Evolutionary conservation across 768 basidiomycete species (phyloP), one percentile per base, ranked within the genome.

Genomic region (Gloeopeniophorella convolvens): DNA sequence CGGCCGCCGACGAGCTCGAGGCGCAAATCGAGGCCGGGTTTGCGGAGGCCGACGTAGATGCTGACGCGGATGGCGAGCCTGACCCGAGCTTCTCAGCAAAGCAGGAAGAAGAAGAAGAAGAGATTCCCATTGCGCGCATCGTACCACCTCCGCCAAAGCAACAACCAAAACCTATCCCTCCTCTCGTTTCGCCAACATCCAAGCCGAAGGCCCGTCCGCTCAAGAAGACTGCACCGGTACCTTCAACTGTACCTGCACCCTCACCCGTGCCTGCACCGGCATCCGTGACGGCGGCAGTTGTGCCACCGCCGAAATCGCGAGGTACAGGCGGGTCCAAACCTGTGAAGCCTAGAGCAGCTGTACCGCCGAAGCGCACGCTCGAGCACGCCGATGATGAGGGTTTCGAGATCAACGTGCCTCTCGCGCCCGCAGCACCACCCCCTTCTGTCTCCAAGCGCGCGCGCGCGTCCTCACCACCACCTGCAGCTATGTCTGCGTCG

Each of bases 401-500:
- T 24, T 68, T 79, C 5, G 68, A 69, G 50, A 74, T 82, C 52
- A 77, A 76, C 5, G 64, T 67, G 21, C 74, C 76, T 16, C 68
- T 74, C 40, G 67, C 63, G 26, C 61, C 60, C 42, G 37, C 65
- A 5, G 9, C 37, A 75, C n/a, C n/a, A n/a, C n/a, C n/a, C n/a
- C n/a, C n/a, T n/a, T n/a, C n/a, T n/a, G n/a, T n/a, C n/a, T n/a
- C n/a, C n/a, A n/a, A 75, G 60, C 68, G 68, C 39, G 31, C 45
- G 5, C 36, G 44, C 23, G 35, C 41, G 11, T 49, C 62, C 12
- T 59, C 64, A 23, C 54, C 55, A 18, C 60, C 65, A 13, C 66
- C 67, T 3, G 48, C 60, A 5, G 57, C n/a, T n/a, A n/a, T n/a
- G n/a, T n/a, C n/a, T n/a, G n/a, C 69, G 8, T 58, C 62, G 9